Base-by-base conservation (phyloP, 768 basidiomycete species). In the Pisolithus orientalis region DNA sequence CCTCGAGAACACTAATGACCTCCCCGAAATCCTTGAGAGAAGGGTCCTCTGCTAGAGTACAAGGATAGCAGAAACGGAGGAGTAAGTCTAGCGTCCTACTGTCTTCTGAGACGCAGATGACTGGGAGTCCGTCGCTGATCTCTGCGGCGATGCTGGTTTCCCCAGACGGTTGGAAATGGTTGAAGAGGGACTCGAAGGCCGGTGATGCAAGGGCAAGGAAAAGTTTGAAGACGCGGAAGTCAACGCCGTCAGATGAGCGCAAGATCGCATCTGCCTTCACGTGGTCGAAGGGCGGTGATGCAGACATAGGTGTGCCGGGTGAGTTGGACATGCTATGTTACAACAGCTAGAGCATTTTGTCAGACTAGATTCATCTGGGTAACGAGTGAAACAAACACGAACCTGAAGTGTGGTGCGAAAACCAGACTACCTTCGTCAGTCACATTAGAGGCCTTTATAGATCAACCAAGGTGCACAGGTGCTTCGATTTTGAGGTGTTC, bases 191-290 rank as follows among this genome's bases (percentile, higher is more conserved):
- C 28, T 62, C 54, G 54, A 72, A 76, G 53, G 67, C 60, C 0
- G 66, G 59, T n/a, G 72, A 73, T 0, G 69, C 59, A 14, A 70
- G 59, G 10, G 61, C 58, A 27, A 72, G 67, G 37, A 72, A 63
- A 5, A 59, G 53, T n/a, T 61, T 69, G 55, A 70, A 68, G 14
- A 68, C 47, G 10, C 57, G 59, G 47, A 72, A 61, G 50, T 73
- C 59, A 38, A 68, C 47, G 6, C 57, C 54, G 56, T 68, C 67
- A 6, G 58, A 60, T 16, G 63, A 62, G 4, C 57, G 65, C 11
- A 67, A 34, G 27, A 66, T 58, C 32, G 66, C 27, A 28, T 67
- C 57, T 7, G 50, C 55, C 29, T 63, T 55, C 7, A 49, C 42
- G 38, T 68, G 60, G 47, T 58, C 49, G n/a, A 62, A 66, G 1